Evolutionary conservation across 495 filamentous ascomycete species (phyloP).

Genomic region (Cercophora newfieldiana): DNA sequence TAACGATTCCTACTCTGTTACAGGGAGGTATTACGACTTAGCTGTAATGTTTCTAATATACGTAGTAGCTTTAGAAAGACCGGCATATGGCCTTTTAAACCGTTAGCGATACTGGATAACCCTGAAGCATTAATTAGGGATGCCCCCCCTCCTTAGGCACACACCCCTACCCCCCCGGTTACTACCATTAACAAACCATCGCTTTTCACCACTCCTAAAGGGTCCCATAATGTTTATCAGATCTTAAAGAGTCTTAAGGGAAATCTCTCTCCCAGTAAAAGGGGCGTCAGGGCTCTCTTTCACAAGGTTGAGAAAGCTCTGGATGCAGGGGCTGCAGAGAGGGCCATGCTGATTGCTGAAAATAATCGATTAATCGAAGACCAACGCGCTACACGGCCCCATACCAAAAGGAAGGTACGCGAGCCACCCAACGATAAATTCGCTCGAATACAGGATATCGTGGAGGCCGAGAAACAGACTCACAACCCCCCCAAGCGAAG

Average conservation of each 20-base stretch:
- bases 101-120: neutral
- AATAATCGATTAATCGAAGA: too few relatives aligned
- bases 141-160: too few relatives aligned
- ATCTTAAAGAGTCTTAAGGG: neutral
- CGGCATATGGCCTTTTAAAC: slow-evolving; percentile 10
- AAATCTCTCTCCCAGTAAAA: neutral
- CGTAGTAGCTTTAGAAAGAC: slow-evolving; percentile 11
- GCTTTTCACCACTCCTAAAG: neutral
- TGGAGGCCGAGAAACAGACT: too few relatives aligned
- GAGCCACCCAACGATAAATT: too few relatives aligned
- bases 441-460: too few relatives aligned
- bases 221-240: neutral
- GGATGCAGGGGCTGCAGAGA: neutral
- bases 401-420: too few relatives aligned
- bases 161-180: too few relatives aligned
- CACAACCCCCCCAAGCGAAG: too few relatives aligned
- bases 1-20: neutral
- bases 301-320: neutral
- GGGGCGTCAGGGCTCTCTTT: too few relatives aligned
- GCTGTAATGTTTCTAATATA: neutral
- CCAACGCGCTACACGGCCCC: too few relatives aligned
- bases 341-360: neutral
- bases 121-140: neutral
- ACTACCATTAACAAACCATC: too few relatives aligned
- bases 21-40: neutral